These are phyloP conservation scores for Gossypium thurberi DNA, from an alignment of 345 rosid species.

Conservation along the genomic window DNA sequence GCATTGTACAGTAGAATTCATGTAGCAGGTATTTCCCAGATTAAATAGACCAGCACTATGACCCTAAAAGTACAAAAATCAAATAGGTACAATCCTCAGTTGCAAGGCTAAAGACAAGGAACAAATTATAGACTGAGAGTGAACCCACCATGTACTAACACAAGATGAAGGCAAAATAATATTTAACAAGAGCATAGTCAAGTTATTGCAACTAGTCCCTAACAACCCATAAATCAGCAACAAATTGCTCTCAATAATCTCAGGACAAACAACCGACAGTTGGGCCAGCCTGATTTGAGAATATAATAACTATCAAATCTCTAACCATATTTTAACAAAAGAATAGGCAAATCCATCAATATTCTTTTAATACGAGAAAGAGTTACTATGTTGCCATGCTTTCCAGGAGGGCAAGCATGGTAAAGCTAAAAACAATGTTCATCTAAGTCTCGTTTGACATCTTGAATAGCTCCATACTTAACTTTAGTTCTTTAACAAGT, in stretches of 20 bases:
- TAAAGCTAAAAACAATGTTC: neutral
- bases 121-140: neutral
- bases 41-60: constrained; percentile 89
- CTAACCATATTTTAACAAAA: neutral
- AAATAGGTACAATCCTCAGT: neutral
- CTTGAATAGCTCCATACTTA: neutral
- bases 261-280: neutral
- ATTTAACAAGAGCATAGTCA: neutral
- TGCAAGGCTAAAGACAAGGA: constrained; percentile 2
- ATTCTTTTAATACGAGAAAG: neutral
- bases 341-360: neutral
- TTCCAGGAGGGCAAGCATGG: neutral
- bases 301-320: neutral
- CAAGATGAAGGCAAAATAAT: neutral
- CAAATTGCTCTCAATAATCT: neutral
- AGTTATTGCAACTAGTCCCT: neutral
- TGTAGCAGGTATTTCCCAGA: constrained; percentile 29
- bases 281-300: neutral
- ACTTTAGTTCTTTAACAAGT: neutral
- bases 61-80: constrained; percentile 52
- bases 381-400: neutral
- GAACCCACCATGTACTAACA: neutral
- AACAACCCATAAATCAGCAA: neutral
- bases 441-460: neutral
- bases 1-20: constrained; percentile 97